Percentiles rank a stretch among this genome's conserved stretches.
These are phyloP conservation scores for rapeseed (Brassica napus) DNA, from an alignment of 345 rosid species.

Conservation along the genomic window Da-Ae NC_063451.1:47031001-47031500, in stretches of 20 bases:
- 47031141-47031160: too few relatives aligned
- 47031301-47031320: constrained; percentile 26
- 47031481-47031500: constrained; percentile 25
- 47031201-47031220: too few relatives aligned
- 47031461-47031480: constrained; percentile 29
- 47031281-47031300: not conserved
- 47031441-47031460: not conserved
- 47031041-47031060: too few relatives aligned
- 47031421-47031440: not conserved
- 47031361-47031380: not conserved
- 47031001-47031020: too few relatives aligned
- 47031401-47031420: not conserved
- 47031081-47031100: too few relatives aligned
- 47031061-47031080: too few relatives aligned
- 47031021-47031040: too few relatives aligned
- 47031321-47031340: constrained; percentile 22
- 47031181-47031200: too few relatives aligned
- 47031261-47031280: not conserved
- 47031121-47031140: too few relatives aligned
- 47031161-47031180: too few relatives aligned
- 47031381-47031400: not conserved
- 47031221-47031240: constrained; percentile 6
- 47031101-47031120: too few relatives aligned
- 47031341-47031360: too few relatives aligned
- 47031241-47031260: not conserved